These are phyloP conservation scores for Astragalus glycyphyllos DNA, from an alignment of 306 rosid species.

Conservation along the genomic window DNA sequence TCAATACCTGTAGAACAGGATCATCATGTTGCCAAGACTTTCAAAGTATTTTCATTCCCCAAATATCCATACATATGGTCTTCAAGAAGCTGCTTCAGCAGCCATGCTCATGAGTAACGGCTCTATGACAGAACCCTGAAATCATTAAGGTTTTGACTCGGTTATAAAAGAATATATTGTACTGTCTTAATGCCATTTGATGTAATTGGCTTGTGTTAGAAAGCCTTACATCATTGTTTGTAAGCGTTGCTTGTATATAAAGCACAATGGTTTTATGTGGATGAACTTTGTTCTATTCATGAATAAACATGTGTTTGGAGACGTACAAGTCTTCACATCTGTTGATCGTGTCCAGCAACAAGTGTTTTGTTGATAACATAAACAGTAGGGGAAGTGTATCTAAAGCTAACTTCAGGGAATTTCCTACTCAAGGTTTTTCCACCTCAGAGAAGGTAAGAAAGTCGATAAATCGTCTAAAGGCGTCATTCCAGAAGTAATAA, in stretches of 20 bases:
- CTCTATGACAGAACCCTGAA: background rate
- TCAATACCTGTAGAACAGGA: constrained; percentile 38
- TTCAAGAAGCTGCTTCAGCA: constrained; percentile 48
- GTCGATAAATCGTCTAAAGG: background rate
- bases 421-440: background rate
- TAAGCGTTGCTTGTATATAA: constrained; percentile 33
- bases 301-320: too few relatives aligned
- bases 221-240: constrained; percentile 30
- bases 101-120: constrained; percentile 33
- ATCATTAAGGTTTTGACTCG: constrained; percentile 18
- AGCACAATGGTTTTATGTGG: constrained; percentile 10
- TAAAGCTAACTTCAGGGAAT: background rate
- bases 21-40: constrained; percentile 37
- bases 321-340: too few relatives aligned
- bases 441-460: background rate
- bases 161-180: background rate
- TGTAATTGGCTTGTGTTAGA: constrained; percentile 19
- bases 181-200: constrained; percentile 18
- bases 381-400: constrained; percentile 1
- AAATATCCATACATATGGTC: constrained; percentile 45
- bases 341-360: too few relatives aligned
- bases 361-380: constrained; percentile 1
- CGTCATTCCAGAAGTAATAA: too few relatives aligned
- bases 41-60: constrained; percentile 41
- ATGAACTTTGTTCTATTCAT: background rate